Evolutionary conservation across 2,329 filamentous ascomycete species (phyloP).

Genomic region (Gaeumannomyces tritici): DNA sequence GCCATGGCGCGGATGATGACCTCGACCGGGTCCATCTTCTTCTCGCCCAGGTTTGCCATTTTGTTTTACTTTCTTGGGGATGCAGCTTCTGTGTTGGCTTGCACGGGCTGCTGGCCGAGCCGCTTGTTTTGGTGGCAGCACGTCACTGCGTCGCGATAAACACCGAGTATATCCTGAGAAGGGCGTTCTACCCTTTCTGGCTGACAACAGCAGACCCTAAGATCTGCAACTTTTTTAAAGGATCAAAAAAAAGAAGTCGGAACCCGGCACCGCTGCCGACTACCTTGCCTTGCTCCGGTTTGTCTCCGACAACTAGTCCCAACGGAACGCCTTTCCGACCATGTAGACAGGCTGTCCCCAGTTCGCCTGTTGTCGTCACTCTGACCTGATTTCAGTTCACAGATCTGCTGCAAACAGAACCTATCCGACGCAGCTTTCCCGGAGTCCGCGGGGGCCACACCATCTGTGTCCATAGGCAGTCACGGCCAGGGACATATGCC

Average conservation of each 20-base stretch:
- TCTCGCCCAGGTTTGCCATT: neutral
- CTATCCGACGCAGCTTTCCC: too few species aligned
- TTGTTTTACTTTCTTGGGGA: neutral
- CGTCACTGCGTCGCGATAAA: too few species aligned
- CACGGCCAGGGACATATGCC: too few species aligned
- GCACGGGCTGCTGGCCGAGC: neutral
- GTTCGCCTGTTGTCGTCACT: neutral
- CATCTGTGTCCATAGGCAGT: neutral
- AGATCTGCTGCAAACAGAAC: too few species aligned
- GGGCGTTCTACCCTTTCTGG: neutral
- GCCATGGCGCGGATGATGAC: conserved; percentile 7
- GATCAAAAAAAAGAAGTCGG: neutral
- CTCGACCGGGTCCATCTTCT: conserved; percentile 1
- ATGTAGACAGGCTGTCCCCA: neutral
- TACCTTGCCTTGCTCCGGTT: too few species aligned
- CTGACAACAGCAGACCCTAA: neutral
- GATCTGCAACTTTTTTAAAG: neutral
- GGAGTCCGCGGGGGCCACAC: neutral
- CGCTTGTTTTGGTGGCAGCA: neutral
- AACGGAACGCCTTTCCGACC: neutral
- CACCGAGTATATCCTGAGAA: neutral
- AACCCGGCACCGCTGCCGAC: neutral
- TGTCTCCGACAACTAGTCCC: too few species aligned
- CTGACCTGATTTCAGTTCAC: neutral
- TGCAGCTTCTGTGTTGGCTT: neutral